phyloP scores from a whole-genome alignment of 768 basidiomycete genomes.

The Hemileccinum impolitum region DNA sequence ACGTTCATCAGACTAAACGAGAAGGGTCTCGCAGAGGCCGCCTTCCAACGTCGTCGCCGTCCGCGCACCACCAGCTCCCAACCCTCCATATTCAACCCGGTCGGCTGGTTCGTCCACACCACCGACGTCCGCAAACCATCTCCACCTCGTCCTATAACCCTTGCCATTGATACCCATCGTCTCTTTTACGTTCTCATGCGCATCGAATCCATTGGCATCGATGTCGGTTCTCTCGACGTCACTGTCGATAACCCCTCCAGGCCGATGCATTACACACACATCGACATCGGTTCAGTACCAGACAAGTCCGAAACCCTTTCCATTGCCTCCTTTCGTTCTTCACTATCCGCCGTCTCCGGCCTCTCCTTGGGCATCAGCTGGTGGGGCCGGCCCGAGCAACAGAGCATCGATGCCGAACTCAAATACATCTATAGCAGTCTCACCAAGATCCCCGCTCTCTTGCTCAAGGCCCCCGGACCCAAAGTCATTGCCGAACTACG shows the following conservation, averaged over 20 bases:
- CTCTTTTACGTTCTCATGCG: conserved; percentile 88
- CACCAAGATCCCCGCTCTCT: conserved; percentile 82
- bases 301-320: conserved; percentile 77
- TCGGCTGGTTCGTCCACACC: conserved; percentile 54
- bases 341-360: conserved; percentile 70
- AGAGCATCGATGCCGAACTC: conserved; percentile 66
- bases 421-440: conserved; percentile 87
- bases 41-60: conserved; percentile 47
- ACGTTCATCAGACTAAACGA: conserved; percentile 73
- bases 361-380: conserved; percentile 71
- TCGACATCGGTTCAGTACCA: conserved; percentile 38
- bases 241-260: conserved; percentile 68
- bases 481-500: conserved; percentile 67
- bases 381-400: conserved; percentile 64
- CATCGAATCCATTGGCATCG: conserved; percentile 74
- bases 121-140: conserved; percentile 23
- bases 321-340: conserved; percentile 70
- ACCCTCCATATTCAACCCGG: conserved; percentile 53
- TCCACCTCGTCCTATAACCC: conserved; percentile 56
- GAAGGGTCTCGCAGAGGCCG: conserved; percentile 65
- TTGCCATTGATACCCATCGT: conserved; percentile 74
- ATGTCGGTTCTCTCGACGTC: conserved; percentile 79
- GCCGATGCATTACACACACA: conserved; percentile 71
- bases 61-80: conserved; percentile 29
- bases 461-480: conserved; percentile 59